Evolutionary conservation across 2,329 filamentous ascomycete species (phyloP).

Genomic region (Penicillium sp.): DNA sequence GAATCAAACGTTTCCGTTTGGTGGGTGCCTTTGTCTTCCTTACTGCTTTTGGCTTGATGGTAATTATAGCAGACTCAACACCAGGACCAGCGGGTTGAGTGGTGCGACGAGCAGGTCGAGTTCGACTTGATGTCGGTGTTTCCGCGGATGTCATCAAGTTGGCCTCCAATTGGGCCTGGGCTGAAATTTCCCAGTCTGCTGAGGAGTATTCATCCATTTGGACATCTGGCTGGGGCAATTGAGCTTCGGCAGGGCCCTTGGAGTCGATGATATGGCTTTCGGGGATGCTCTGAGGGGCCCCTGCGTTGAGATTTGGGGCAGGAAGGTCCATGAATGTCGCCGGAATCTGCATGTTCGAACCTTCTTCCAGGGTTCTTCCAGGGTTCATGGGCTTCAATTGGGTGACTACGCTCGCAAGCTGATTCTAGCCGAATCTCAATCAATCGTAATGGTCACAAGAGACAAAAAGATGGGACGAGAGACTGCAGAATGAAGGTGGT

Average conservation of each 20-base stretch:
- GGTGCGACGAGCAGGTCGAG: conserved; percentile 7
- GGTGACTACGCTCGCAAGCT: background rate
- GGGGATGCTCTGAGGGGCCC: background rate
- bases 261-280: conserved; percentile 5
- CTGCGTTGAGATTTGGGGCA: background rate
- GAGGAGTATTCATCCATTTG: background rate
- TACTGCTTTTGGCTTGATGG: background rate
- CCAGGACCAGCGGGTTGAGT: background rate
- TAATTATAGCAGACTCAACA: background rate
- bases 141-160: background rate
- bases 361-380: background rate
- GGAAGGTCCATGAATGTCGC: background rate
- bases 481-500: background rate
- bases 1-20: conserved; percentile 58
- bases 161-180: background rate
- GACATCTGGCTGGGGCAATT: background rate
- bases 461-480: background rate
- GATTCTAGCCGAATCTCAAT: background rate
- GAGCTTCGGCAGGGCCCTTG: background rate
- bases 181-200: background rate
- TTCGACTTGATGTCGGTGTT: conserved; percentile 2
- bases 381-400: background rate
- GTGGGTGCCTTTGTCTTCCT: conserved; percentile 35
- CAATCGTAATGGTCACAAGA: background rate
- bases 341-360: background rate